phyloP scores from a whole-genome alignment of 2,329 filamentous ascomycete genomes.

The Neofusicoccum sp. region DNA sequence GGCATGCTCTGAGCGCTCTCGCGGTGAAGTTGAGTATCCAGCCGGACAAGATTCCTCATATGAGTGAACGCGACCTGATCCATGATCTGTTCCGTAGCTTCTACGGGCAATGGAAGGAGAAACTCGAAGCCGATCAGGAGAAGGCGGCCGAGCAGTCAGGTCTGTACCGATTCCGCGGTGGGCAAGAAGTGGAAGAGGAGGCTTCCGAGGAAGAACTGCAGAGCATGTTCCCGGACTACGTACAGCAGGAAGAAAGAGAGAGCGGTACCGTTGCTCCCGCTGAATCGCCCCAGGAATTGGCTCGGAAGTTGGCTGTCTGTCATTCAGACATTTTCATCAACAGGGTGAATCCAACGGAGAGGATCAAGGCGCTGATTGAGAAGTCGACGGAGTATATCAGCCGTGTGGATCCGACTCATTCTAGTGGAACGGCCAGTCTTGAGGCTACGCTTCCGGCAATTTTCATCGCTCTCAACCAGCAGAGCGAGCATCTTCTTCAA shows the following conservation, averaged over 20 bases:
- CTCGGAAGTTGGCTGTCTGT: conserved; percentile 33
- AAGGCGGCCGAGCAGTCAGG: conserved; percentile 71
- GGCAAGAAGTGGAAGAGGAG: conserved; percentile 72
- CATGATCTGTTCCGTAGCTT: conserved; percentile 69
- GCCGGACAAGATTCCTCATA: not conserved
- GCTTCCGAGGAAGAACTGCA: conserved; percentile 71
- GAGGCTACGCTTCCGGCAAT: conserved; percentile 64
- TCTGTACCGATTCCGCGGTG: conserved; percentile 80
- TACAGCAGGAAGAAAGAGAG: conserved; percentile 50
- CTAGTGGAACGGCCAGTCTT: conserved; percentile 25
- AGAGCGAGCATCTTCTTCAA: conserved; percentile 45
- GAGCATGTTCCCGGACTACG: conserved; percentile 77
- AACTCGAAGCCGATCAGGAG: conserved; percentile 72
- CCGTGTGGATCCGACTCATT: conserved; percentile 27
- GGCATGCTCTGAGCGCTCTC: conserved; percentile 35
- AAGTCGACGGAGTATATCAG: conserved; percentile 23
- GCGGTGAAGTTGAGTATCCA: conserved; percentile 24
- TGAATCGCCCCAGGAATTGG: conserved; percentile 31
- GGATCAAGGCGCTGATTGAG: not conserved
- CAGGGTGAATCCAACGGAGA: not conserved
- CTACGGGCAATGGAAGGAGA: conserved; percentile 76
- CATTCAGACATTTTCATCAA: conserved; percentile 33
- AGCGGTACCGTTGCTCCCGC: conserved; percentile 18
- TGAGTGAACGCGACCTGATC: conserved; percentile 46
- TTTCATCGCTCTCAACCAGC: conserved; percentile 64